Evolutionary conservation across 352 stramenopile genomes (phyloP).

Genomic region (Globisporangium heterothallicum): DNA sequence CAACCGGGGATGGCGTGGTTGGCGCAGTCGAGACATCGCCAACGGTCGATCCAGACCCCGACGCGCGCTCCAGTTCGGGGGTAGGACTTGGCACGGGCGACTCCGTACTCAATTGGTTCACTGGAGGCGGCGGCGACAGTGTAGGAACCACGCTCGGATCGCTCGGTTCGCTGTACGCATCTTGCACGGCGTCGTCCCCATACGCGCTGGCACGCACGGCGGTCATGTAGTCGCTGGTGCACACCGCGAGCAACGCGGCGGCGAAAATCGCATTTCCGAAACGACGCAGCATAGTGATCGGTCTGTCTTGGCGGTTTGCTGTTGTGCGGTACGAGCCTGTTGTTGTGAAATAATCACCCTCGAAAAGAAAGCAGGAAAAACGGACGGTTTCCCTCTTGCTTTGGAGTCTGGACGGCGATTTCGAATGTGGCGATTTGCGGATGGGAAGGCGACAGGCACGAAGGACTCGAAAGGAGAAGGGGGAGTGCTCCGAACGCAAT

Average conservation of each 20-base stretch:
- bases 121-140: not conserved
- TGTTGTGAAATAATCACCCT: not conserved
- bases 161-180: not conserved
- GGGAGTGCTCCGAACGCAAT: not conserved
- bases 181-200: not conserved
- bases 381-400: not conserved
- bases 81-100: not conserved
- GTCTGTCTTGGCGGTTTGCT: too few relatives aligned
- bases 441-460: not conserved
- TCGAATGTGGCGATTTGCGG: slow-evolving; percentile 5
- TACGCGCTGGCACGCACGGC: not conserved
- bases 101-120: too few relatives aligned
- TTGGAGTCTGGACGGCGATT: slow-evolving; percentile 4
- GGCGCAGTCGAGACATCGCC: not conserved
- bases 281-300: not conserved
- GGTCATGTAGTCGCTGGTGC: slow-evolving; percentile 3
- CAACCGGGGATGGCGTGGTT: not conserved
- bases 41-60: not conserved
- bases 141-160: not conserved
- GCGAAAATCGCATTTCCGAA: slow-evolving; percentile 5
- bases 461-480: not conserved
- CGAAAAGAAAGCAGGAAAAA: not conserved
- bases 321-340: too few relatives aligned
- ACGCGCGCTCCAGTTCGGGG: not conserved
- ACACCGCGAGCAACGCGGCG: slow-evolving; percentile 6